phyloP scores from a whole-genome alignment of 495 filamentous ascomycete species.

The Lophiostoma macrostomum region DNA sequence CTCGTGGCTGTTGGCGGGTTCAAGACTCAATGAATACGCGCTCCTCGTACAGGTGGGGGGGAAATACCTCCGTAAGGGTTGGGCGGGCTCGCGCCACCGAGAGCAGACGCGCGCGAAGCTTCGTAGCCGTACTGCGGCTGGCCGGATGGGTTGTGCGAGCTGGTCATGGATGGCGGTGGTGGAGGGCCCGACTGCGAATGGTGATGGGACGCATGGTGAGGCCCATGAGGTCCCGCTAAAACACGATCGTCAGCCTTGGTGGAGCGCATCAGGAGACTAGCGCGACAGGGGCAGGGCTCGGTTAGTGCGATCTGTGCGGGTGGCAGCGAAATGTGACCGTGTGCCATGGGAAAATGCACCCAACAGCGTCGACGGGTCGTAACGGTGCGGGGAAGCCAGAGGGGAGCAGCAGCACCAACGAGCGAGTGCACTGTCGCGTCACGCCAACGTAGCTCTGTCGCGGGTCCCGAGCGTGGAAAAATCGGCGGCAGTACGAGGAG shows the following conservation, averaged over 20 bases:
- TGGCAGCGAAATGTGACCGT: slow-evolving; percentile 6
- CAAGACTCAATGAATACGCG: too few relatives aligned
- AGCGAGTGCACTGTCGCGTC: too few relatives aligned
- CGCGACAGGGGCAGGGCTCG: slow-evolving; percentile 25
- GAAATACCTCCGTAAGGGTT: slow-evolving; percentile 37
- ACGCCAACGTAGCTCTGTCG: too few relatives aligned
- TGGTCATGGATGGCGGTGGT: slow-evolving; percentile 34
- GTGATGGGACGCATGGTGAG: slow-evolving; percentile 30
- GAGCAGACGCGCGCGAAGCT: slow-evolving; percentile 35
- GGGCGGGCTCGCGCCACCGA: slow-evolving; percentile 38
- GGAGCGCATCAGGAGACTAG: too few relatives aligned
- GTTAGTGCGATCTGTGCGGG: slow-evolving; percentile 29
- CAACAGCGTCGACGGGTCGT: too few relatives aligned
- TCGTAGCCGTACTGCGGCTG: slow-evolving; percentile 37
- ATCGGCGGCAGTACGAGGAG: too few relatives aligned
- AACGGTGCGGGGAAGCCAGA: too few relatives aligned
- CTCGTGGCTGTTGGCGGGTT: slow-evolving; percentile 6
- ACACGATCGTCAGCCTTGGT: slow-evolving; percentile 22
- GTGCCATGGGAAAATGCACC: too few relatives aligned
- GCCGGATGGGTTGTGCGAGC: slow-evolving; percentile 24
- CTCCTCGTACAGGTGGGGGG: too few relatives aligned
- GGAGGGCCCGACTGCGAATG: slow-evolving; percentile 33
- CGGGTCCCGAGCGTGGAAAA: too few relatives aligned
- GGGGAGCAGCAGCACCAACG: too few relatives aligned
- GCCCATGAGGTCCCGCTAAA: slow-evolving; percentile 16